Conservation (phyloP, 1,139 yeast species). For the Diutina rugosa region DNA sequence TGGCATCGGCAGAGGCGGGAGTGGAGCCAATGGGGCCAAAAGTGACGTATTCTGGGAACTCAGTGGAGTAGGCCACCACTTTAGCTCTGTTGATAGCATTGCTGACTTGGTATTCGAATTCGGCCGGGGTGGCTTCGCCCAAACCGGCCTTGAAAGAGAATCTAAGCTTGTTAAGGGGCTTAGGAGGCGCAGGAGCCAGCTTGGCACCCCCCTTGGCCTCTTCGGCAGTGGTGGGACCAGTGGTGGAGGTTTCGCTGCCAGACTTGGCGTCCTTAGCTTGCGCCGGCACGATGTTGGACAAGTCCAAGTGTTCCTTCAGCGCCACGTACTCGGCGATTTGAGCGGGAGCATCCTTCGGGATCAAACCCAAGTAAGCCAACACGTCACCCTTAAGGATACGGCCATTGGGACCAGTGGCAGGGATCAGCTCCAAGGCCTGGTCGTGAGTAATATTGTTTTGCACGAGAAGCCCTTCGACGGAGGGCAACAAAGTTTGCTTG, state of each 20-base stretch:
- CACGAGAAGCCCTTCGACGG: slow-evolving; percentile 59
- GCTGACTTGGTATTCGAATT: not conserved
- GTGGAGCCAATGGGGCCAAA: slow-evolving; percentile 24
- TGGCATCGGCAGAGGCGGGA: slow-evolving; percentile 27
- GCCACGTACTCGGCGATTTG: slow-evolving; percentile 44
- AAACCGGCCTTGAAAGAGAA: not conserved
- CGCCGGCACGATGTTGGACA: slow-evolving; percentile 53
- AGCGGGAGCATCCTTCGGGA: slow-evolving; percentile 40
- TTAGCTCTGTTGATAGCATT: not conserved
- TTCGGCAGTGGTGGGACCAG: slow-evolving; percentile 8
- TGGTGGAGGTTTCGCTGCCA: slow-evolving; percentile 4
- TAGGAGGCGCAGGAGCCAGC: not conserved
- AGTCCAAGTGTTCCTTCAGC: slow-evolving; percentile 55
- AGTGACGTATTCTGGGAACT: slow-evolving; percentile 29
- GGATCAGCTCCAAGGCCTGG: slow-evolving; percentile 59
- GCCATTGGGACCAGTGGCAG: slow-evolving; percentile 85
- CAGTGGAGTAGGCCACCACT: slow-evolving; percentile 17
- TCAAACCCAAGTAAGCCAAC: slow-evolving; percentile 67
- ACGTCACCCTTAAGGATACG: slow-evolving; percentile 85
- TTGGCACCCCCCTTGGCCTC: not conserved
- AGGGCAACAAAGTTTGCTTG: slow-evolving; percentile 59
- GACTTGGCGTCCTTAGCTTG: slow-evolving; percentile 17
- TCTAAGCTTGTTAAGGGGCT: not conserved
- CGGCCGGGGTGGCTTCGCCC: not conserved
- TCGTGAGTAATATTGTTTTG: slow-evolving; percentile 48